Evolutionary conservation across 768 basidiomycete species (phyloP).

Genomic region (Russula sp.): DNA sequence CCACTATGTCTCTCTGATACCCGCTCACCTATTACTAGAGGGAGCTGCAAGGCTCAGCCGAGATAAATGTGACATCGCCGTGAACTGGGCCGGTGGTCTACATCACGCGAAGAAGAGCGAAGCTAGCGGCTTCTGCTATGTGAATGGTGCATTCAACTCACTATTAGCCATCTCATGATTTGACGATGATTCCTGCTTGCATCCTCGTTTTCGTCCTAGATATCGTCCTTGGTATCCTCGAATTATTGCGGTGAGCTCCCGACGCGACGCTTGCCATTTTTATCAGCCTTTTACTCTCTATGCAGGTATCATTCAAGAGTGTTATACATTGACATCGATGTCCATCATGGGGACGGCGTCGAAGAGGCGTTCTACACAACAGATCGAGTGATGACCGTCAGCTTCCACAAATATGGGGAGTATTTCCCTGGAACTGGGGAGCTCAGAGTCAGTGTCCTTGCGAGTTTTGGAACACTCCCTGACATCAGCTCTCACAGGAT

Average conservation of each 20-base stretch:
- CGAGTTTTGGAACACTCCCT: neutral
- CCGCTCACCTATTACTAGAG: constrained; percentile 44
- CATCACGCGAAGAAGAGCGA: constrained; percentile 99
- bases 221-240: constrained; percentile 94
- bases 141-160: constrained; percentile 61
- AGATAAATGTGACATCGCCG: constrained; percentile 97
- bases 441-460: constrained; percentile 53
- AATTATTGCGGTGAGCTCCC: constrained; percentile 65
- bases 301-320: constrained; percentile 88
- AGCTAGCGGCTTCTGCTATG: constrained; percentile 98
- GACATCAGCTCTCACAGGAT: constrained; percentile 45
- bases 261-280: neutral
- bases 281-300: neutral
- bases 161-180: neutral
- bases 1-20: neutral
- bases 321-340: constrained; percentile 97
- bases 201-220: constrained; percentile 40
- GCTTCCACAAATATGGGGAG: constrained; percentile 98
- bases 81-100: constrained; percentile 98
- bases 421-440: constrained; percentile 99
- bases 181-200: neutral
- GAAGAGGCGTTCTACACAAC: constrained; percentile 99
- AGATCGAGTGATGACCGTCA: constrained; percentile 96
- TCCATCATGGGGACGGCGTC: constrained; percentile 98
- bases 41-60: constrained; percentile 91